Evolutionary conservation across 2,329 filamentous ascomycete species (phyloP).

Genomic region (Plectosphaerella plurivora): DNA sequence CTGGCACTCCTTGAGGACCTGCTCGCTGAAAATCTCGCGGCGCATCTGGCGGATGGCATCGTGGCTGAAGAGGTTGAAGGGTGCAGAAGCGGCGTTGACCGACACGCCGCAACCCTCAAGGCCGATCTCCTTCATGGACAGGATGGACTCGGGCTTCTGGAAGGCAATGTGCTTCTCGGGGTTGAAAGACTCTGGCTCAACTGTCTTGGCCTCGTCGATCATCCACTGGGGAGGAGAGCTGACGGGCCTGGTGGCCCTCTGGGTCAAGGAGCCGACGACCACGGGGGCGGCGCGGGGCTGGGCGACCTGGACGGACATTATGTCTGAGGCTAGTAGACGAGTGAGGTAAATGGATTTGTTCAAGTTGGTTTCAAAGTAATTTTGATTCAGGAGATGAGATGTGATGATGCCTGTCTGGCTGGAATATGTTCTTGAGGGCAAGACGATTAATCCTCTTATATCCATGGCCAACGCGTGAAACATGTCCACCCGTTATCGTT

Average conservation of each 20-base stretch:
- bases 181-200: slow-evolving; percentile 35
- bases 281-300: slow-evolving; percentile 5
- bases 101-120: slow-evolving; percentile 56
- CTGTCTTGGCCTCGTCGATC: slow-evolving; percentile 16
- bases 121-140: slow-evolving; percentile 60
- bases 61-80: slow-evolving; percentile 58
- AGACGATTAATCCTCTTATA: too few relatives aligned
- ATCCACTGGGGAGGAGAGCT: slow-evolving; percentile 19
- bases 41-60: slow-evolving; percentile 60
- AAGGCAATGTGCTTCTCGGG: slow-evolving; percentile 51
- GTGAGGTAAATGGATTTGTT: too few relatives aligned
- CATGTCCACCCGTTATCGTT: too few relatives aligned
- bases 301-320: neutral
- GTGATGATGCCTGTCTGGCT: too few relatives aligned
- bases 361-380: too few relatives aligned
- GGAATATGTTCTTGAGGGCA: too few relatives aligned
- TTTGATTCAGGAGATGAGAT: too few relatives aligned
- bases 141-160: slow-evolving; percentile 41
- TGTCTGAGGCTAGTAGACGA: neutral
- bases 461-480: too few relatives aligned
- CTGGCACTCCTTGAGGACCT: slow-evolving; percentile 51
- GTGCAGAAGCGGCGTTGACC: slow-evolving; percentile 58
- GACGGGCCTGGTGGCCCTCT: slow-evolving; percentile 18
- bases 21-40: slow-evolving; percentile 53
- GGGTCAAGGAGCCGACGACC: slow-evolving; percentile 23